Conservation (phyloP, 2,329 filamentous ascomycete species). For the Aspergillus transmontanensis region DNA sequence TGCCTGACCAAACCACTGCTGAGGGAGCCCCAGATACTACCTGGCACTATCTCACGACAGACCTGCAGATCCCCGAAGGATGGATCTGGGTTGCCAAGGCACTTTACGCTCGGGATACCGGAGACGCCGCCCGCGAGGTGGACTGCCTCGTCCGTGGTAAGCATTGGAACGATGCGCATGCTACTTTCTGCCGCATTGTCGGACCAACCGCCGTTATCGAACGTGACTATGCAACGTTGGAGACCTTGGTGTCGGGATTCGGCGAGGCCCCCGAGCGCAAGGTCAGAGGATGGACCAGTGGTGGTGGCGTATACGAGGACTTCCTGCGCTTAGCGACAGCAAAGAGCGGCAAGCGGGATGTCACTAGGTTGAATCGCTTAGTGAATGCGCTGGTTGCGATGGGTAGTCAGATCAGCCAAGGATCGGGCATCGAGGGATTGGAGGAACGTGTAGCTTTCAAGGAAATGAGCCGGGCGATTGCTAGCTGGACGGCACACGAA, state of each 20-base stretch:
- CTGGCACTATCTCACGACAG: constrained; percentile 63
- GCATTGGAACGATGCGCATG: constrained; percentile 79
- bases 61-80: constrained; percentile 68
- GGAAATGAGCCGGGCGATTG: constrained; percentile 78
- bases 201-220: constrained; percentile 82
- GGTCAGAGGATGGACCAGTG: constrained; percentile 74
- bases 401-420: constrained; percentile 43
- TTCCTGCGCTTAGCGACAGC: constrained; percentile 56
- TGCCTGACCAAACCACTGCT: constrained; percentile 61
- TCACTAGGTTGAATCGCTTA: constrained; percentile 45
- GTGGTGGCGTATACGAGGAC: constrained; percentile 77
- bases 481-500: constrained; percentile 64
- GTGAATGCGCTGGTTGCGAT: constrained; percentile 51
- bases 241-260: constrained; percentile 72
- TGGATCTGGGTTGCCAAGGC: constrained; percentile 92
- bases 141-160: constrained; percentile 77
- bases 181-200: constrained; percentile 76
- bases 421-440: constrained; percentile 57
- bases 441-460: constrained; percentile 73
- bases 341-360: constrained; percentile 42
- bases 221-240: constrained; percentile 72
- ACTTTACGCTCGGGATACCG: constrained; percentile 73
- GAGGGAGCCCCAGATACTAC: constrained; percentile 42
- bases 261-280: constrained; percentile 58
- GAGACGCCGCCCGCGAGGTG: constrained; percentile 71